These are phyloP conservation scores for Cucurbitaria berberidis DNA, from an alignment of 2,329 filamentous ascomycete species.

Conservation along the genomic window DNA sequence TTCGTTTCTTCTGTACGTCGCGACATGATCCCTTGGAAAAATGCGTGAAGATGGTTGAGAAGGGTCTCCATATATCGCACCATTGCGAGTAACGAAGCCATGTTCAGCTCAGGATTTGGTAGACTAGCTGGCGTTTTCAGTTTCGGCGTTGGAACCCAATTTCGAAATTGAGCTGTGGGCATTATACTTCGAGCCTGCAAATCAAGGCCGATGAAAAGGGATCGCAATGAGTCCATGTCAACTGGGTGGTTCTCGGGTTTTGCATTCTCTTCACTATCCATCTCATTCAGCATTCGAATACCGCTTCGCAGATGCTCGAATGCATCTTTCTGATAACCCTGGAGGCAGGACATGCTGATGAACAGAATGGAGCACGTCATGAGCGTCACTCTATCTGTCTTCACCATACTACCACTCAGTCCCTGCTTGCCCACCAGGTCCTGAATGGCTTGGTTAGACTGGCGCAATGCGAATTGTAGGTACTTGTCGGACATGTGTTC, in stretches of 20 bases:
- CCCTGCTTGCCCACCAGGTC: constrained; percentile 22
- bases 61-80: constrained; percentile 29
- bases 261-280: constrained; percentile 22
- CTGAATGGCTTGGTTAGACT: constrained; percentile 41
- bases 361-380: constrained; percentile 43
- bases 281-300: constrained; percentile 38
- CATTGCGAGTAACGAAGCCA: constrained; percentile 13
- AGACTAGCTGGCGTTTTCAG: constrained; percentile 6
- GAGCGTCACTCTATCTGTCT: constrained; percentile 34
- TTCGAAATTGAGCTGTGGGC: constrained; percentile 18
- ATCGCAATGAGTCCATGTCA: constrained; percentile 33
- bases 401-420: neutral
- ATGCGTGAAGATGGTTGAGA: constrained; percentile 32
- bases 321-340: constrained; percentile 38
- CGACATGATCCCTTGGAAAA: constrained; percentile 27
- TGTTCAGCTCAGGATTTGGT: constrained; percentile 10
- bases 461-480: constrained; percentile 38
- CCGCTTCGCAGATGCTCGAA: constrained; percentile 40
- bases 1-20: constrained; percentile 17
- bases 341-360: constrained; percentile 40
- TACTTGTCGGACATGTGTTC: constrained; percentile 31
- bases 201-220: constrained; percentile 40
- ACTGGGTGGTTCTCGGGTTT: constrained; percentile 24
- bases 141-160: constrained; percentile 34
- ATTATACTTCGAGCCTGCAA: constrained; percentile 39